Conservation (phyloP, 768 basidiomycete species). For the Hericium rajendrae region DNA sequence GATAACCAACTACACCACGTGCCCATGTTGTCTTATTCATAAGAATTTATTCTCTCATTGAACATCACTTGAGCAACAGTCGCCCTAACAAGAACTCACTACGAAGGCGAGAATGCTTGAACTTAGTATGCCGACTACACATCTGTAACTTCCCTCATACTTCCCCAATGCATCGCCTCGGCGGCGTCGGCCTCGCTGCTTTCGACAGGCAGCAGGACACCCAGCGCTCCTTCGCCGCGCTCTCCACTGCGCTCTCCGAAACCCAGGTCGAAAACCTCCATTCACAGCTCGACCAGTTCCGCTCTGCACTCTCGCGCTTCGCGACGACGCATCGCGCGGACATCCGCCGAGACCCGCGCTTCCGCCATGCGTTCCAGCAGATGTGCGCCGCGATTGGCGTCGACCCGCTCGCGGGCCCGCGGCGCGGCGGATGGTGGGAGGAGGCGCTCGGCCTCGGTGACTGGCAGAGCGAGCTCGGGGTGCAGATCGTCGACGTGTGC, state of each 20-base stretch:
- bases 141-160: neutral
- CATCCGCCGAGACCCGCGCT: conserved; percentile 76
- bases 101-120: no score
- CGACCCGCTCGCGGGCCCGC: conserved; percentile 83
- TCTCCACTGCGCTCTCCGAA: conserved; percentile 70
- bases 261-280: conserved; percentile 73
- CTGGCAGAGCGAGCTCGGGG: conserved; percentile 93
- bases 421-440: conserved; percentile 86
- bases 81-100: no score
- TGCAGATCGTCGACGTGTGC: conserved; percentile 90
- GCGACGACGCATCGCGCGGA: conserved; percentile 75
- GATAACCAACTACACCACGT: neutral
- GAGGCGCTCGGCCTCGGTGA: conserved; percentile 83
- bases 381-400: conserved; percentile 96
- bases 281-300: conserved; percentile 75
- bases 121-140: no score
- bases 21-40: no score
- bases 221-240: conserved; percentile 67
- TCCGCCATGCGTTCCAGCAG: conserved; percentile 87
- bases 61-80: no score
- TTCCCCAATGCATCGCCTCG: conserved; percentile 51
- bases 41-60: no score
- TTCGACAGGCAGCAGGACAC: conserved; percentile 84
- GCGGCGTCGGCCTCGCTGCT: conserved; percentile 82
- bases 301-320: conserved; percentile 76